Conservation (phyloP, 345 rosid genomes). For the Garcia nutans region DNA sequence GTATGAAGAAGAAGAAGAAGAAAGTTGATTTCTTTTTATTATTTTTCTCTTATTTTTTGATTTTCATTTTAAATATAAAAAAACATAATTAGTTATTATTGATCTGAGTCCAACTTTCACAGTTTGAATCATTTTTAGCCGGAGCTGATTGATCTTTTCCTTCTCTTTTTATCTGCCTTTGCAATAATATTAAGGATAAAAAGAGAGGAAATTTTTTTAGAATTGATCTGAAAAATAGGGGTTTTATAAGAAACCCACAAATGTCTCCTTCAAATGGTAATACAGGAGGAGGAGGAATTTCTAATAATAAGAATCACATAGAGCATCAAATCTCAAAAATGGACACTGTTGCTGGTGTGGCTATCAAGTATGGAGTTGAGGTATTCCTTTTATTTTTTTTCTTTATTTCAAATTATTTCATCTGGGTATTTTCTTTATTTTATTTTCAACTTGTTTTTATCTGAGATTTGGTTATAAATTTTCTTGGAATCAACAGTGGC, state of each 20-base stretch:
- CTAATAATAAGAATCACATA: conserved; percentile 30
- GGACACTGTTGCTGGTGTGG: conserved; percentile 92
- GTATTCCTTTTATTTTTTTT: conserved; percentile 22
- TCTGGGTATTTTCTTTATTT: conserved; percentile 1
- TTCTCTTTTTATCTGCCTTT: too few species aligned
- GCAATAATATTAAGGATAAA: too few species aligned
- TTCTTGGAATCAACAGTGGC: neutral
- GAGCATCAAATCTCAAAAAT: conserved; percentile 71
- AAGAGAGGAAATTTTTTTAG: too few species aligned
- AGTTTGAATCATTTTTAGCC: too few species aligned
- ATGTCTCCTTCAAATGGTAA: conserved; percentile 44
- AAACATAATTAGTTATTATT: too few species aligned
- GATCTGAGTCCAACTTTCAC: too few species aligned
- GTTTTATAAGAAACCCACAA: neutral
- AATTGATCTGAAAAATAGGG: neutral
- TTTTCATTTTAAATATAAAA: too few species aligned
- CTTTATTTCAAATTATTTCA: neutral
- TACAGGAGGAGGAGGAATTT: neutral
- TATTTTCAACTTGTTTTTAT: neutral
- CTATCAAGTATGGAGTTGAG: conserved; percentile 95
- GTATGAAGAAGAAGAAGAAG: too few species aligned
- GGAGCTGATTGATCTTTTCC: too few species aligned
- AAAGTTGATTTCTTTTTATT: too few species aligned
- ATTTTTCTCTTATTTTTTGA: too few species aligned
- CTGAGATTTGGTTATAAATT: neutral